phyloP scores from a whole-genome alignment of 129 eudicot genomes.

The Smallanthus sonchifolius region DNA sequence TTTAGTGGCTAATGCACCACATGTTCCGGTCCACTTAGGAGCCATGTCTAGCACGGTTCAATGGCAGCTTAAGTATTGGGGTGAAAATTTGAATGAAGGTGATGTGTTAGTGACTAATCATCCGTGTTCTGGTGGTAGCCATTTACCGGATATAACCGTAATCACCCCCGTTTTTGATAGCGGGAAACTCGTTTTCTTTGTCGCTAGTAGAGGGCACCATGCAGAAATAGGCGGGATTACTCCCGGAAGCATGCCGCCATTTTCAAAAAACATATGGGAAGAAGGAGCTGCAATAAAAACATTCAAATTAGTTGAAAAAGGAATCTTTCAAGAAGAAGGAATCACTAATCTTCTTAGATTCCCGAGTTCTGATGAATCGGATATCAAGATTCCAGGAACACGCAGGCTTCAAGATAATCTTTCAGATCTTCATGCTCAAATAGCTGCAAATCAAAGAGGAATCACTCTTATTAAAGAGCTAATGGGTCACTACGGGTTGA shows the following conservation, averaged over 20 bases:
- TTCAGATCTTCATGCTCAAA: conserved; percentile 95
- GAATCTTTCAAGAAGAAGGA: conserved; percentile 92
- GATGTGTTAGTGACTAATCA: conserved; percentile 93
- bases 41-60: conserved; percentile 97
- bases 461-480: conserved; percentile 89
- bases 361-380: conserved; percentile 57
- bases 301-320: conserved; percentile 89
- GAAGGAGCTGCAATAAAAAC: conserved; percentile 99
- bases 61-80: conserved; percentile 94
- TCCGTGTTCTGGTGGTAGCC: conserved; percentile 97
- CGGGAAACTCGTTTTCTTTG: conserved; percentile 74
- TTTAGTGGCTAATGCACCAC: conserved; percentile 96
- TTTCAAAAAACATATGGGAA: conserved; percentile 85
- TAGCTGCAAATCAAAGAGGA: conserved; percentile 99
- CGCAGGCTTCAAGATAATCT: conserved; percentile 89
- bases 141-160: conserved; percentile 92
- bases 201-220: conserved; percentile 98
- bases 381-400: conserved; percentile 69
- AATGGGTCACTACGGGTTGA: conserved; percentile 80
- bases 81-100: conserved; percentile 72
- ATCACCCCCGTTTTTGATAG: conserved; percentile 81
- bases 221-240: conserved; percentile 98
- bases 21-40: conserved; percentile 95
- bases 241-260: conserved; percentile 99
- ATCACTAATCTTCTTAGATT: conserved; percentile 62